These are phyloP conservation scores for Trichothecium sympodiale DNA, from an alignment of 2,329 filamentous ascomycete genomes.

Conservation along the genomic window DNA sequence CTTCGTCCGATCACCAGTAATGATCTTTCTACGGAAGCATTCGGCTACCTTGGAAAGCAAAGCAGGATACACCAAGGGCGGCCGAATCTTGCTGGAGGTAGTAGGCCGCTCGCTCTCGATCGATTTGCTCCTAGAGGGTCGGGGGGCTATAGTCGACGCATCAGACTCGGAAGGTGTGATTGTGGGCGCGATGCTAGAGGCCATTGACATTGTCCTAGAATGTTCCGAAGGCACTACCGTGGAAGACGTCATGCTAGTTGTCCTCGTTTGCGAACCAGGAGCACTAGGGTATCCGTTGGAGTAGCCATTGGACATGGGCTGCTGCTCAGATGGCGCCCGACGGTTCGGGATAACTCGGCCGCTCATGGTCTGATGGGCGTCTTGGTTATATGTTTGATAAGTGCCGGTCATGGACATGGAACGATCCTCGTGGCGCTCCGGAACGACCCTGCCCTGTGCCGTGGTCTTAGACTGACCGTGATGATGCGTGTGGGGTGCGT, in stretches of 20 bases:
- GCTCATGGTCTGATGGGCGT: constrained; percentile 85
- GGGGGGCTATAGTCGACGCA: constrained; percentile 35
- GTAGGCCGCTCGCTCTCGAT: constrained; percentile 43
- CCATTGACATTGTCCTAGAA: constrained; percentile 79
- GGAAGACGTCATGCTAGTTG: constrained; percentile 52
- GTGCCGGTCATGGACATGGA: constrained; percentile 91
- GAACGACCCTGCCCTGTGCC: constrained; percentile 81
- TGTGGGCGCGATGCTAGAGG: constrained; percentile 67
- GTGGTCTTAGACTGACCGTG: constrained; percentile 63
- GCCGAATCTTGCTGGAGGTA: constrained; percentile 49
- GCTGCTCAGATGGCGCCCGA: constrained; percentile 32
- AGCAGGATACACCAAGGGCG: constrained; percentile 88
- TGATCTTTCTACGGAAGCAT: constrained; percentile 82
- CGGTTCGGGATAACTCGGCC: constrained; percentile 78
- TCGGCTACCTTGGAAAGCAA: constrained; percentile 87
- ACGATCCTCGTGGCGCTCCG: constrained; percentile 82
- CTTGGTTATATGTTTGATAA: constrained; percentile 56
- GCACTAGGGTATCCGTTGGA: constrained; percentile 28
- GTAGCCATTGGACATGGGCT: constrained; percentile 23
- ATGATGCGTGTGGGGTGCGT: constrained; percentile 57
- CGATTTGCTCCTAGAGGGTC: constrained; percentile 46
- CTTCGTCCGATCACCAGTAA: constrained; percentile 80
- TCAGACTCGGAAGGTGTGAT: constrained; percentile 51
- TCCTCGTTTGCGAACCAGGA: constrained; percentile 44
- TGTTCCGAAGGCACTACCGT: constrained; percentile 30